phyloP scores from a whole-genome alignment of 129 eudicot species.

The Heracleum sosnowskyi region DNA sequence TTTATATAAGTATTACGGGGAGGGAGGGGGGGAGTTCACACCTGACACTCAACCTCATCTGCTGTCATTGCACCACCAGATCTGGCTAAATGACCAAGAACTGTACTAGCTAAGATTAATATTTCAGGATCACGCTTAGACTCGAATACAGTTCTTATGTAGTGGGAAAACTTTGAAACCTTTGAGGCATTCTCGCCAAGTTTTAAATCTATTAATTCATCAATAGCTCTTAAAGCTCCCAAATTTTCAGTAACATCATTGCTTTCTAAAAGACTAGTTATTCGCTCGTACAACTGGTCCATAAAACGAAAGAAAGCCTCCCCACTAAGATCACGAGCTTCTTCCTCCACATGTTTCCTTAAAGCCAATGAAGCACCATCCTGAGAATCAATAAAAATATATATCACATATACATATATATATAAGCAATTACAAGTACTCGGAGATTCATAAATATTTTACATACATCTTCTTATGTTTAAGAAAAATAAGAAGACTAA shows the following conservation, averaged over 20 bases:
- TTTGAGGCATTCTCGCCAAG: slow-evolving; percentile 92
- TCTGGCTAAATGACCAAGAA: slow-evolving; percentile 90
- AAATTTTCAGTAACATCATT: slow-evolving; percentile 78
- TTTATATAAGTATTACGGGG: not conserved
- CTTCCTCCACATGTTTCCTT: slow-evolving; percentile 80
- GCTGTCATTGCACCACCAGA: slow-evolving; percentile 98
- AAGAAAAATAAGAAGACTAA: not conserved
- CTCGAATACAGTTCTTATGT: slow-evolving; percentile 85
- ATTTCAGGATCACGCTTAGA: slow-evolving; percentile 83
- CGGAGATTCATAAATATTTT: not conserved
- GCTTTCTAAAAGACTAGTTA: slow-evolving; percentile 73
- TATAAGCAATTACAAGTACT: not conserved
- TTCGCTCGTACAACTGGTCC: slow-evolving; percentile 85
- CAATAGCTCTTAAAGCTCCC: slow-evolving; percentile 92
- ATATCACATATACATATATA: not conserved
- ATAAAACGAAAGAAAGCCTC: slow-evolving; percentile 91
- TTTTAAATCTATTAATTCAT: slow-evolving; percentile 77
- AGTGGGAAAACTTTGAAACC: slow-evolving; percentile 72
- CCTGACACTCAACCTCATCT: slow-evolving; percentile 96
- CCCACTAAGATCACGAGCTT: slow-evolving; percentile 80
- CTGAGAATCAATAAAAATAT: slow-evolving; percentile 25
- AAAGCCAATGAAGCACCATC: slow-evolving; percentile 88
- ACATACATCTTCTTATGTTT: not conserved
- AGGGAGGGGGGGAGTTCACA: slow-evolving; percentile 13
- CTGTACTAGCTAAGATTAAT: slow-evolving; percentile 80